These are phyloP conservation scores for Heliamphora exappendiculata DNA, from an alignment of 148 eudicot genomes.

Conservation along the genomic window DNA sequence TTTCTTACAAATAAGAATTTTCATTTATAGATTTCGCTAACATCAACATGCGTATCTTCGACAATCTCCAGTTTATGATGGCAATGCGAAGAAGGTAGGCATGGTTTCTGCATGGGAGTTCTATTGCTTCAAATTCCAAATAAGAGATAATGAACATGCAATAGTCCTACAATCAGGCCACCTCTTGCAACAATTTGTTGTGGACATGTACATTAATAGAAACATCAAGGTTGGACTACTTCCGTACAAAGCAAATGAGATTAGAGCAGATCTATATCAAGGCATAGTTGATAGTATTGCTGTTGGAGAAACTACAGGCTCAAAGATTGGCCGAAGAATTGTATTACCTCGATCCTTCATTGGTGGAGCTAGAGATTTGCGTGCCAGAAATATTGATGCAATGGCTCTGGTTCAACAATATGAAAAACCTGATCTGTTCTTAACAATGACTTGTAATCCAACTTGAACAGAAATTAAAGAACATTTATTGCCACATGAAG, in stretches of 20 bases:
- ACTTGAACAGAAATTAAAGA: neutral
- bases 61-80: neutral
- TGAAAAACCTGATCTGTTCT: neutral
- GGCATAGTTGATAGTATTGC: too few relatives aligned
- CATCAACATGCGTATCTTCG: neutral
- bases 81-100: fast-evolving
- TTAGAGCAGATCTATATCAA: conserved; percentile 10
- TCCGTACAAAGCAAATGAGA: neutral
- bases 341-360: neutral
- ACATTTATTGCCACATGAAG: neutral
- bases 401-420: neutral
- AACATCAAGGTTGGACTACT: neutral
- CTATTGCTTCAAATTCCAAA: neutral
- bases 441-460: neutral
- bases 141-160: neutral
- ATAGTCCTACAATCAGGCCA: neutral
- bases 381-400: neutral
- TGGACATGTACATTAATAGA: conserved; percentile 6
- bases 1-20: too few relatives aligned
- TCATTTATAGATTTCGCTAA: too few relatives aligned
- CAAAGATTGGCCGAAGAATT: neutral
- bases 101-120: neutral
- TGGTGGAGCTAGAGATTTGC: neutral
- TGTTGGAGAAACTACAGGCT: too few relatives aligned
- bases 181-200: neutral